A percentile compares a stretch with the other conserved stretches of the same genome.
Evolutionary conservation across 768 basidiomycete species (phyloP).

Genomic region (Tylopilus intermedius): DNA sequence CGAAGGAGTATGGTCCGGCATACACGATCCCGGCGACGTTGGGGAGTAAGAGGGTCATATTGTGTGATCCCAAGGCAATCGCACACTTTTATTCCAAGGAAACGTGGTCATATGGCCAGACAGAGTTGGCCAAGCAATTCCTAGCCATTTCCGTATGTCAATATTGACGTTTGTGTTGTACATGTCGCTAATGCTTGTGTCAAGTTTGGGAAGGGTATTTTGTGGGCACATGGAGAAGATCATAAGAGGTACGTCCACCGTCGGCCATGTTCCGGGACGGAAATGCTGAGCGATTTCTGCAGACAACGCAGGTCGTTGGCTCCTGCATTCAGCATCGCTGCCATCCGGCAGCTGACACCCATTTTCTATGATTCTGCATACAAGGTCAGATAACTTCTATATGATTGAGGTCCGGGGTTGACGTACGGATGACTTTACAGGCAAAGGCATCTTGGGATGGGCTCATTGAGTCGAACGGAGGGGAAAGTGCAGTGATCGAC

Average conservation of each 20-base stretch:
- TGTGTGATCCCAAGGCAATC: slow-evolving; percentile 39
- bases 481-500: slow-evolving; percentile 27
- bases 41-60: slow-evolving; percentile 9
- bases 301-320: slow-evolving; percentile 35
- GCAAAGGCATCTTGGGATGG: slow-evolving; percentile 30
- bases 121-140: slow-evolving; percentile 28
- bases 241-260: background rate
- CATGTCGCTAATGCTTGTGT: background rate
- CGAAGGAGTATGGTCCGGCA: slow-evolving; percentile 14
- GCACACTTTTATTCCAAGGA: slow-evolving; percentile 15
- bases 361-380: slow-evolving; percentile 38
- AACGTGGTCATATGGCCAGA: slow-evolving; percentile 38
- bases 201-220: slow-evolving; percentile 27
- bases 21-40: slow-evolving; percentile 16
- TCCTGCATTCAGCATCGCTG: too few species aligned
- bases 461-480: slow-evolving; percentile 14
- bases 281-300: background rate
- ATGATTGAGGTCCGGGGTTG: too few species aligned
- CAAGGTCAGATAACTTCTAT: slow-evolving; percentile 8
- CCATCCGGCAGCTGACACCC: slow-evolving; percentile 17
- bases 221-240: slow-evolving; percentile 24
- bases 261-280: too few species aligned
- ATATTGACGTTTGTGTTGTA: background rate
- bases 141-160: slow-evolving; percentile 22
- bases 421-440: slow-evolving; percentile 6